A percentile compares a stretch with the other conserved stretches of the same genome.
phyloP scores from a whole-genome alignment of 352 stramenopile genomes.

The Globisporangium emineosum region DNA sequence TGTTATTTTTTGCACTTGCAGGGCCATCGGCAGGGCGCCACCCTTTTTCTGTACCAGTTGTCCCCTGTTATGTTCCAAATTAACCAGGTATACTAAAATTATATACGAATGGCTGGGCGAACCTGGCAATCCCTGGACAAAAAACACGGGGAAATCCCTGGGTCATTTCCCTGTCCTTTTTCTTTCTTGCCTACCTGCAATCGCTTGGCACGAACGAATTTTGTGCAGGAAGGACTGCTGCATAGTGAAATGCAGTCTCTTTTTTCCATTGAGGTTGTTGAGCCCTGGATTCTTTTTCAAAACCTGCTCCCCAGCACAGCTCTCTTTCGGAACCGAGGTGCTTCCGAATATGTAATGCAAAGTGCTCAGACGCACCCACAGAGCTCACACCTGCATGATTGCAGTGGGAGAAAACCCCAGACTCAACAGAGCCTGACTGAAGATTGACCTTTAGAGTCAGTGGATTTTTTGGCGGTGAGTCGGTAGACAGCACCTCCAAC shows the following conservation, averaged over 20 bases:
- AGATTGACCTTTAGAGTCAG: too few relatives aligned
- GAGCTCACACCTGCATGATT: not conserved
- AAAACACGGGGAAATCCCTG: too few relatives aligned
- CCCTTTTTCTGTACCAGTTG: too few relatives aligned
- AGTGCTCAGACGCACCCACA: not conserved
- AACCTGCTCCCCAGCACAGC: not conserved
- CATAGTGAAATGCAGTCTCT: not conserved
- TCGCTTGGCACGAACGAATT: not conserved
- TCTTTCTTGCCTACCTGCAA: not conserved
- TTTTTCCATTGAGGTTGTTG: not conserved
- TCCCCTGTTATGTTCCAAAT: too few relatives aligned
- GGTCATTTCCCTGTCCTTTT: not conserved
- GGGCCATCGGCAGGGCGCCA: too few relatives aligned
- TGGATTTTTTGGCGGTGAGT: not conserved
- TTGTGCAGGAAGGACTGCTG: not conserved
- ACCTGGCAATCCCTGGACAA: too few relatives aligned
- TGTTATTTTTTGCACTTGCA: too few relatives aligned
- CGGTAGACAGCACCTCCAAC: not conserved
- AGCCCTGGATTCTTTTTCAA: not conserved
- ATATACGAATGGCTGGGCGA: too few relatives aligned
- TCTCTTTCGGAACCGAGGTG: too few relatives aligned
- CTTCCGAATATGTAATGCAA: too few relatives aligned
- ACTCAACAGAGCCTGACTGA: not conserved
- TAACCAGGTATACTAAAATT: too few relatives aligned
- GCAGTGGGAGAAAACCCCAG: not conserved